phyloP scores from a whole-genome alignment of 306 rosid species.

The Mucuna pruriens region DNA sequence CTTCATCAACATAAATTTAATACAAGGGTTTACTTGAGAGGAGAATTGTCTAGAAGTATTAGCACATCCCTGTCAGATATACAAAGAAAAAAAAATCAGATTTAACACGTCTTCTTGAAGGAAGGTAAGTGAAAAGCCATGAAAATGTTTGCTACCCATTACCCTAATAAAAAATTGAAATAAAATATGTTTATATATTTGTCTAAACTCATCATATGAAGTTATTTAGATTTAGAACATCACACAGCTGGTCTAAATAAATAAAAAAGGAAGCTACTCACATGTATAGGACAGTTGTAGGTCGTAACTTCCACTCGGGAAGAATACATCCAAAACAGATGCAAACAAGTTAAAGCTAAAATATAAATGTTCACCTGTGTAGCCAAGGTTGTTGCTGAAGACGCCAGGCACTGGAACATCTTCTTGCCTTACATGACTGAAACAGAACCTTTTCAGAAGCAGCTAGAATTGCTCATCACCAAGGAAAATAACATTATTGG shows the following conservation, averaged over 20 bases:
- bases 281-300: not conserved
- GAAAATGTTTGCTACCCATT: constrained; percentile 11
- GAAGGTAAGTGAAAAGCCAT: constrained; percentile 10
- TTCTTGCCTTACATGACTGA: constrained; percentile 64
- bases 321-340: constrained; percentile 5
- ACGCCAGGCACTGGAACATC: constrained; percentile 57
- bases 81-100: constrained; percentile 20
- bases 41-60: not conserved
- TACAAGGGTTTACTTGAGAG: not conserved
- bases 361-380: constrained; percentile 68
- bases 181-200: not conserved
- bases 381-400: constrained; percentile 60
- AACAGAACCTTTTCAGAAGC: constrained; percentile 50
- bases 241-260: not conserved
- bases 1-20: constrained; percentile 1
- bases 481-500: constrained; percentile 11
- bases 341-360: constrained; percentile 24
- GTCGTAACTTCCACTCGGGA: constrained; percentile 10
- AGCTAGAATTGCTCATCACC: constrained; percentile 40
- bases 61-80: not conserved
- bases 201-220: not conserved
- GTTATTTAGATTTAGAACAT: constrained; percentile 29
- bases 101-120: not conserved
- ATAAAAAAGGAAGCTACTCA: constrained; percentile 19
- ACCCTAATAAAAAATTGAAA: not conserved